Conservation (phyloP, 2,329 filamentous ascomycete species). For the Pseudogymnoascus sp. region DNA sequence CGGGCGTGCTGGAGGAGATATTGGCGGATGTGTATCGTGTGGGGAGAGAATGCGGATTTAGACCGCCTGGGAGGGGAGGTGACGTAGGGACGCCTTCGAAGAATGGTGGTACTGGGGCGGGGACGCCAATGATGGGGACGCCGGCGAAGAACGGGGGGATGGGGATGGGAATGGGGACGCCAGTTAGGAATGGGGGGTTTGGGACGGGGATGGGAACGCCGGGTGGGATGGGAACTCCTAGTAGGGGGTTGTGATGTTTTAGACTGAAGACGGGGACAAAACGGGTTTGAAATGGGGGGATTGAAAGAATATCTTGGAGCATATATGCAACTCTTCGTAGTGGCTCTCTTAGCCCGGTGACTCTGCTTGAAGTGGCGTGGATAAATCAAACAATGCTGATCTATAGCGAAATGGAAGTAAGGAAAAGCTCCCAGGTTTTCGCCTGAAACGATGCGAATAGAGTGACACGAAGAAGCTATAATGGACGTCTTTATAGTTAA, state of each 20-base stretch:
- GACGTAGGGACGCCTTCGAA: background rate
- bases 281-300: background rate
- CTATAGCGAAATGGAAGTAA: background rate
- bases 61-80: conserved; percentile 34
- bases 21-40: conserved; percentile 76
- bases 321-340: background rate
- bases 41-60: conserved; percentile 50
- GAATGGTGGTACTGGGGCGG: background rate
- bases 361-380: background rate
- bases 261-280: background rate
- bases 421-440: no score
- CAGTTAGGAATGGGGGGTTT: background rate
- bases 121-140: background rate
- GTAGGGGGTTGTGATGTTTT: background rate
- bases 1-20: conserved; percentile 73
- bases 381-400: background rate
- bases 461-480: no score
- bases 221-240: background rate
- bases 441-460: no score
- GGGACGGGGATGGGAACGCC: background rate
- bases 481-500: no score
- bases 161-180: background rate
- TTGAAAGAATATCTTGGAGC: background rate
- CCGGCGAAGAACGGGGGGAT: background rate
- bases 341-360: background rate